Percentiles rank a stretch among this genome's conserved stretches.
phyloP scores from a whole-genome alignment of 2,329 filamentous ascomycete genomes.

The Trichophyton schoenleinii region DNA sequence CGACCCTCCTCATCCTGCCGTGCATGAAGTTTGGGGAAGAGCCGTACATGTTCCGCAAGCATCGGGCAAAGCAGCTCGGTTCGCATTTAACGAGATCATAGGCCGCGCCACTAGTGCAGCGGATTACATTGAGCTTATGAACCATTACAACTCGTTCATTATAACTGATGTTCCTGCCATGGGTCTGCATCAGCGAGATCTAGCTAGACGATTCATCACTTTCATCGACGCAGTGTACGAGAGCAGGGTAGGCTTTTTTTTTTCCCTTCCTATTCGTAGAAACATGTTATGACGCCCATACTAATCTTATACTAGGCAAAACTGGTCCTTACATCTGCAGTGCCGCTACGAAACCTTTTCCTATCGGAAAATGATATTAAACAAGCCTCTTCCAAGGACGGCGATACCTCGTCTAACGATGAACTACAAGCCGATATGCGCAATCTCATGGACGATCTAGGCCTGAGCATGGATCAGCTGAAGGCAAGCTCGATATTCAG shows the following conservation, averaged over 20 bases:
- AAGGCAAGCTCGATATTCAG: constrained; percentile 80
- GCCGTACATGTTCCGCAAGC: constrained; percentile 78
- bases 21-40: constrained; percentile 82
- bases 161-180: constrained; percentile 86
- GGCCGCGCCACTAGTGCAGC: constrained; percentile 79
- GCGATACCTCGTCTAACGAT: constrained; percentile 19
- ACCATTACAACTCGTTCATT: constrained; percentile 83
- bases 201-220: constrained; percentile 87
- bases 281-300: background rate
- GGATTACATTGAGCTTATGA: constrained; percentile 85
- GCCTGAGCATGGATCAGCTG: constrained; percentile 69
- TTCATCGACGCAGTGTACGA: constrained; percentile 97
- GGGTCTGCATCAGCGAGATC: constrained; percentile 72
- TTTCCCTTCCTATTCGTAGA: background rate
- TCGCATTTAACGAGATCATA: constrained; percentile 86
- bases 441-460: constrained; percentile 74
- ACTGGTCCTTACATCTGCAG: constrained; percentile 79
- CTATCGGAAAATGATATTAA: constrained; percentile 59
- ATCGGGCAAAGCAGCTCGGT: constrained; percentile 77
- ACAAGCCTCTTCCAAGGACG: constrained; percentile 27
- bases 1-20: constrained; percentile 62
- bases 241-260: constrained; percentile 34
- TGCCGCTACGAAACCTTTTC: constrained; percentile 76
- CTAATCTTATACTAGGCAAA: constrained; percentile 52
- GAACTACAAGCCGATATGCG: constrained; percentile 54